A percentile compares a stretch with the other conserved stretches of the same genome.
Evolutionary conservation across 495 filamentous ascomycete genomes (phyloP).

Genomic region (Lichina pygmaea): DNA sequence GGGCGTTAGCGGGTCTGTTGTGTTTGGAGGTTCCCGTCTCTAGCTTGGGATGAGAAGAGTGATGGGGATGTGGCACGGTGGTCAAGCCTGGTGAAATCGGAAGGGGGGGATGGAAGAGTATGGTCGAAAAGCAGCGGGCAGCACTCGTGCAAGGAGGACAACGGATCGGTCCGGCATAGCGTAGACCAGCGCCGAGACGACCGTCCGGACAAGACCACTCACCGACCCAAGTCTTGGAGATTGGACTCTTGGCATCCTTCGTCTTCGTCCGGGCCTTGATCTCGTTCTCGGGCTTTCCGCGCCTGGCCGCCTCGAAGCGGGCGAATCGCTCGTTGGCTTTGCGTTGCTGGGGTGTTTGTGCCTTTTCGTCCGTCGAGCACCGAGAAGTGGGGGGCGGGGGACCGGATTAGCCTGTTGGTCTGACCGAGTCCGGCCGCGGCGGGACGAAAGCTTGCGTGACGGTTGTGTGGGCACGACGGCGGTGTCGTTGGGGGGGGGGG

Average conservation of each 20-base stretch:
- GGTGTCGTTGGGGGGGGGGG: neutral
- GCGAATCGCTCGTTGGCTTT: constrained; percentile 66
- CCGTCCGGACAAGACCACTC: constrained; percentile 17
- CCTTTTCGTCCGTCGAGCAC: constrained; percentile 20
- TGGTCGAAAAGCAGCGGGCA: too few species aligned
- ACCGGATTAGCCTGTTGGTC: neutral
- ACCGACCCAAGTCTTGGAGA: constrained; percentile 69
- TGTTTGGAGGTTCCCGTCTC: too few species aligned
- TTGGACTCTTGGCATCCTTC: constrained; percentile 32
- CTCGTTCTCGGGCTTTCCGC: constrained; percentile 49
- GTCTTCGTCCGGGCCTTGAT: constrained; percentile 36
- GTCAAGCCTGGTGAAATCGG: too few species aligned
- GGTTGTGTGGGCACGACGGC: too few species aligned
- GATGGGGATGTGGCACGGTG: too few species aligned
- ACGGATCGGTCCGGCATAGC: constrained; percentile 7
- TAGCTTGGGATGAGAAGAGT: too few species aligned
- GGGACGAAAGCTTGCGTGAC: neutral
- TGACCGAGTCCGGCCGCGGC: neutral
- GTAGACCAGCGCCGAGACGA: neutral
- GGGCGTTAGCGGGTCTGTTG: too few species aligned
- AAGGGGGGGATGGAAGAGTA: too few species aligned
- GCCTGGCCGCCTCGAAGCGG: constrained; percentile 49
- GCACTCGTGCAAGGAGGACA: too few species aligned
- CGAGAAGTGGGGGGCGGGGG: too few species aligned
- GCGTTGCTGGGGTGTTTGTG: constrained; percentile 86